Evolutionary conservation across 495 filamentous ascomycete species (phyloP), one percentile per base, ranked within the genome.

Genomic region (Penicillium canescens): DNA sequence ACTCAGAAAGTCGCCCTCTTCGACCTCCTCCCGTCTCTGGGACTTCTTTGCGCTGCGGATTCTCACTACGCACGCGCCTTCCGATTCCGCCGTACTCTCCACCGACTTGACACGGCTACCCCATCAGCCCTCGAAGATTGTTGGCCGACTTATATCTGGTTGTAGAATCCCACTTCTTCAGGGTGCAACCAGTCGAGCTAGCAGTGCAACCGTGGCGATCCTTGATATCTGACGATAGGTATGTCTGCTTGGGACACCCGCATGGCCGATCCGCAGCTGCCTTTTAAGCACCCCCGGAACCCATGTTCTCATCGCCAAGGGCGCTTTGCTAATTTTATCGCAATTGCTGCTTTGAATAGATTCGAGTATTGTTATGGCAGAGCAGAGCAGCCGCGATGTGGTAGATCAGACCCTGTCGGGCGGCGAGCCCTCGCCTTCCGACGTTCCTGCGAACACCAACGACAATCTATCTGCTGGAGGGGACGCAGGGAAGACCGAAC

Each of bases 351-450:
- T 43, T 46, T 52, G 33, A 54, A 61, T 75, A 88, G 85, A 76
- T 68, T 73, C 81, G 71, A 75, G 77, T 70, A 78, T 86, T 88
- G 86, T 87, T 87, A 89, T 89, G 86, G 86, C 86, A 88, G 85
- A 88, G 84, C 82, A 84, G 81, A 82, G 70, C 69, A 75, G 70
- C 78, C 83, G 85, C 77, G 81, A 89, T 89, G 86, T 88, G 86
- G 85, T 88, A 87, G 81, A 86, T 78, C 76, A 85, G 82, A 80
- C 79, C 77, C 77, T 76, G 86, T 88, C 85, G 86, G 82, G 84
- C 79, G 82, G 85, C 83, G 83, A 82, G 67, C 65, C 71, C 73
- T 84, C 83, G 83, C 80, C 81, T 76, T 83, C 84, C 82, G 86
- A 84, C 82, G 84, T 80, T 80, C 74, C 80, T 86, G 84, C 79